Evolutionary conservation across 2,329 filamentous ascomycete species (phyloP).

Genomic region (Dichotomopilus funicola): DNA sequence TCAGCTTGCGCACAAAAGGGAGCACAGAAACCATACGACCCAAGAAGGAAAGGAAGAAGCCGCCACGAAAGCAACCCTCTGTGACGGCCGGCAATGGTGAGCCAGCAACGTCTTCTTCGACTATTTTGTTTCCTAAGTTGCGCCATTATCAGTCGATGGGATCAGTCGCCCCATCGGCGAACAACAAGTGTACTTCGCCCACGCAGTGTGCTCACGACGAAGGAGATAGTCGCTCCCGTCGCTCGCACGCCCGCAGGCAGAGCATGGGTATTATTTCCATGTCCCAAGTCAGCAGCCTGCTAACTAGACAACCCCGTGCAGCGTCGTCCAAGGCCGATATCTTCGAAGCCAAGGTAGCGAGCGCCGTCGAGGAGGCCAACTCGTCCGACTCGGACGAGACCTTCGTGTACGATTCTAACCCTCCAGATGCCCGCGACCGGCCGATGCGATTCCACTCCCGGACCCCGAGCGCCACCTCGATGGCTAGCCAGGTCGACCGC

Average conservation of each 20-base stretch:
- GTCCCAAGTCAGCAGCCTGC: constrained; percentile 36
- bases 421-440: constrained; percentile 58
- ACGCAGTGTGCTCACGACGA: constrained; percentile 31
- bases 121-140: constrained; percentile 28
- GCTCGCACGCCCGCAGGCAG: constrained; percentile 22
- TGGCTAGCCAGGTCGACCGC: constrained; percentile 63
- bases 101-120: constrained; percentile 30
- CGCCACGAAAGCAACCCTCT: constrained; percentile 64
- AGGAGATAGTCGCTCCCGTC: constrained; percentile 22
- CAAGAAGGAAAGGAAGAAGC: constrained; percentile 85
- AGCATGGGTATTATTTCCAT: constrained; percentile 28
- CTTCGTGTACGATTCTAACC: constrained; percentile 98
- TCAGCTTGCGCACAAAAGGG: constrained; percentile 75
- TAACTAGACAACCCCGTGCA: constrained; percentile 41
- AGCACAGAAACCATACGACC: constrained; percentile 96
- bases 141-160: constrained; percentile 38
- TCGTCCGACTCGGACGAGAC: constrained; percentile 97
- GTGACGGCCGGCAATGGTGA: constrained; percentile 69
- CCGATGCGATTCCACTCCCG: constrained; percentile 82
- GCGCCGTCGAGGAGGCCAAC: constrained; percentile 89
- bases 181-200: constrained; percentile 31
- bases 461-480: constrained; percentile 88
- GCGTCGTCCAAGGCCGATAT: constrained; percentile 95
- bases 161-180: constrained; percentile 29
- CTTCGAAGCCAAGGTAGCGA: constrained; percentile 95